phyloP scores from a whole-genome alignment of 2,329 filamentous ascomycete species.

The Penicillium aurantiogriseum region DNA sequence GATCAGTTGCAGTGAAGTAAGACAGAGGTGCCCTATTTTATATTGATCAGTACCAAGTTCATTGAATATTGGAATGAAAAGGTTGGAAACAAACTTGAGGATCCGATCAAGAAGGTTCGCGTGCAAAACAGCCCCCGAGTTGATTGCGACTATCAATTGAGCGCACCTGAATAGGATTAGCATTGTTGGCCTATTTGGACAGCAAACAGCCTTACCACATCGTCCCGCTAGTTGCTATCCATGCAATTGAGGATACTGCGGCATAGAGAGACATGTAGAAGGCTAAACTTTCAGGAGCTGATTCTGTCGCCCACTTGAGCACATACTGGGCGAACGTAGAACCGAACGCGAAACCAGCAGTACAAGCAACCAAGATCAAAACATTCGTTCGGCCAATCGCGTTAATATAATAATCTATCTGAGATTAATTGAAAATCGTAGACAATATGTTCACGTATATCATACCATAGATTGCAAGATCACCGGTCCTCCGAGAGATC shows the following conservation, averaged over 20 bases:
- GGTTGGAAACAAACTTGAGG: neutral
- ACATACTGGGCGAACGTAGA: neutral
- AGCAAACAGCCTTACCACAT: neutral
- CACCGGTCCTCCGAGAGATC: neutral
- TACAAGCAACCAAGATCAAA: neutral
- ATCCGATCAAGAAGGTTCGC: neutral
- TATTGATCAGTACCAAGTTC: neutral
- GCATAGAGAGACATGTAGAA: neutral
- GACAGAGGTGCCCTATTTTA: neutral
- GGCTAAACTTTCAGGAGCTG: neutral
- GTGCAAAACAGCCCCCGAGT: neutral
- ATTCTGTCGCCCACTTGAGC: slow-evolving; percentile 1
- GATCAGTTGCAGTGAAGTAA: neutral
- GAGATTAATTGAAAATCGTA: neutral
- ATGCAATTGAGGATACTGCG: neutral
- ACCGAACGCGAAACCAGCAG: neutral
- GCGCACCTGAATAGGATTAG: neutral
- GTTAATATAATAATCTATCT: neutral
- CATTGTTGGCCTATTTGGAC: neutral
- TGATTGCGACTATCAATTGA: neutral
- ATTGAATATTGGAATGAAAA: neutral
- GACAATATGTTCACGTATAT: neutral
- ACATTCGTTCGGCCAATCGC: neutral
- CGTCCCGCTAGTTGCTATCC: neutral
- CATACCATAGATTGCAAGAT: neutral